Base-by-base conservation (phyloP, 2,329 filamentous ascomycete genomes). In the Cercospora citrullina region DNA sequence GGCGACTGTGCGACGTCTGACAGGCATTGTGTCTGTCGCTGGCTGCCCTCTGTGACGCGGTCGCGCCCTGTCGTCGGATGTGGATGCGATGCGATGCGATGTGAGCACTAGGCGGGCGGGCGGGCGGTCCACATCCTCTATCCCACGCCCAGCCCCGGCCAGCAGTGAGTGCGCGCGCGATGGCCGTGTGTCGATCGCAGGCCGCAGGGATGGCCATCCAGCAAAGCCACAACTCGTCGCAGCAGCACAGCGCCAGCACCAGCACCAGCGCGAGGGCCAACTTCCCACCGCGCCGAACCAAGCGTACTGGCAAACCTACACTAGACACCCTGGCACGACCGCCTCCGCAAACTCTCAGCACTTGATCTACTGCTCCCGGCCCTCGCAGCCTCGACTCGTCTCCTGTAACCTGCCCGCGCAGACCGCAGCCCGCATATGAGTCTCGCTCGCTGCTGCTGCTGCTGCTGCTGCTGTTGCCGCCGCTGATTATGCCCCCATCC, bases 291-390 rank as follows among this genome's bases (percentile, higher is more conserved):
- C 57, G 55, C 63, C 63, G 63, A 65, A 60, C 63, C 63, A 57
- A 33, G 57, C 58, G 48, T 63, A 28, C 67, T 68, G 55, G 60
- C 16, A 64, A 68, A 66, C 67, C 67, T 66, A 58, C 53, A 58
- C 53, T 4, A 63, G 63, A 68, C 45, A 45, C 60, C 67, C 67
- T 65, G 33, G 48, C 51, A 30, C 30, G 12, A 58, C 51, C 67
- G 67, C 53, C 67, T 63, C 67, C 67, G 67, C 67, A 65, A 58
- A 65, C 58, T 63, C 66, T 64, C 61, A 21, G 39, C 18, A 68
- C 66, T 64, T 36, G 62, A 61, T 57, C 57, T 60, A 53, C 33
- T 39, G 5, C 5, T 51, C 53, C 53, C 61, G 61, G 51, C 61
- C 61, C 30, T 64, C 57, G 21, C 18, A 28, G 64, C 58, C 65